A percentile compares a stretch with the other conserved stretches of the same genome.
phyloP scores from a whole-genome alignment of 2,329 filamentous ascomycete species.

The Apiospora pterosperma region DNA sequence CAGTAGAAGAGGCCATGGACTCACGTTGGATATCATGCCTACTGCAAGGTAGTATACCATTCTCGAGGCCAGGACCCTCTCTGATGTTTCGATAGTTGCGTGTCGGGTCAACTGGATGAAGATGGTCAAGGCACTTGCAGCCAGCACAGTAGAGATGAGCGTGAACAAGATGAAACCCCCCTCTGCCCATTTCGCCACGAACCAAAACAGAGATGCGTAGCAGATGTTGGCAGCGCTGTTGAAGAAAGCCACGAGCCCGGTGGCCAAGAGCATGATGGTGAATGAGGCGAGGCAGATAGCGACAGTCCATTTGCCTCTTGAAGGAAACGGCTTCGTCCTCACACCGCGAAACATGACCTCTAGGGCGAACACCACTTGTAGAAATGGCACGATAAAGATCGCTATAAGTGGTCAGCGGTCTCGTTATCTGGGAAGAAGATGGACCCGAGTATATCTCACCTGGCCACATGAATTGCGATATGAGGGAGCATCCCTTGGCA shows the following conservation, averaged over 20 bases:
- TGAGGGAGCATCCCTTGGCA: constrained; percentile 47
- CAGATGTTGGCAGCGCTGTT: constrained; percentile 56
- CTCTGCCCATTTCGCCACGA: constrained; percentile 57
- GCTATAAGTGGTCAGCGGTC: constrained; percentile 40
- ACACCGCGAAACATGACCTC: constrained; percentile 58
- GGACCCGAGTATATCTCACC: constrained; percentile 36
- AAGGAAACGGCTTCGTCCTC: constrained; percentile 51
- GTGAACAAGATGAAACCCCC: constrained; percentile 53
- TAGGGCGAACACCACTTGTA: constrained; percentile 62
- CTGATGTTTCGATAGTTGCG: constrained; percentile 51
- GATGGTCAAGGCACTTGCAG: constrained; percentile 49
- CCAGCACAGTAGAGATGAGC: constrained; percentile 45
- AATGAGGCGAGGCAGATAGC: constrained; percentile 52
- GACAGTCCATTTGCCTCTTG: constrained; percentile 57
- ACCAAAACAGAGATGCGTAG: constrained; percentile 67
- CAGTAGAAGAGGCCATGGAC: constrained; percentile 21
- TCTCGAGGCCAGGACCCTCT: constrained; percentile 61
- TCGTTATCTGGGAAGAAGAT: neutral
- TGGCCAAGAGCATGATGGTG: constrained; percentile 47
- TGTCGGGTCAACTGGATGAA: constrained; percentile 55
- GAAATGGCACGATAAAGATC: constrained; percentile 63
- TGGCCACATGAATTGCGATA: constrained; percentile 58
- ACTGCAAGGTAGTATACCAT: constrained; percentile 67
- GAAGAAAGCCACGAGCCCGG: constrained; percentile 57
- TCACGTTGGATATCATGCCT: constrained; percentile 55